phyloP scores from a whole-genome alignment of 2,329 filamentous ascomycete genomes.

The Lasiodiplodia hormozganensis region DNA sequence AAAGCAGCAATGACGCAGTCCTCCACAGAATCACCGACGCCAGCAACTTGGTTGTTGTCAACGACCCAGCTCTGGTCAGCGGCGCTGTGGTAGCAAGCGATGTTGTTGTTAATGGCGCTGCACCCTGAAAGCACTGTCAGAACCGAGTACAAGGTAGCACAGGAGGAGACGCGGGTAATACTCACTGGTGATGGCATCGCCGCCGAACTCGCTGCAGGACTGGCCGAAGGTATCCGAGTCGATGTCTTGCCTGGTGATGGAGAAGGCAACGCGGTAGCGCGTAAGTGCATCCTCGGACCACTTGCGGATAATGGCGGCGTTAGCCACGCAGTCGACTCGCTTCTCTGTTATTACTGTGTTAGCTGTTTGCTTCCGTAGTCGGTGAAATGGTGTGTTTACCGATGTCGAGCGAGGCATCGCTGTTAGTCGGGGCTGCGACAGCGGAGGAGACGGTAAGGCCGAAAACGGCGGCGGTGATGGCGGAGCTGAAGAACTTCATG shows the following conservation, averaged over 20 bases:
- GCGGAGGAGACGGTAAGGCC: conserved; percentile 6
- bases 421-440: not conserved
- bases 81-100: conserved; percentile 11
- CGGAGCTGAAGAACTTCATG: conserved; percentile 1
- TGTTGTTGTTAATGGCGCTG: conserved; percentile 5
- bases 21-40: not conserved
- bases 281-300: not conserved
- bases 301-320: not conserved
- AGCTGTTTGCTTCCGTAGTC: not conserved
- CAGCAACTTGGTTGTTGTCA: conserved; percentile 4
- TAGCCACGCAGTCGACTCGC: conserved; percentile 8
- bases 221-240: not conserved
- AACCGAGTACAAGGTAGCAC: not conserved
- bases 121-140: not conserved
- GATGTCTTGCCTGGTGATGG: not conserved
- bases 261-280: conserved; percentile 14
- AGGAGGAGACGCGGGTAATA: not conserved
- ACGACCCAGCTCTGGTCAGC: not conserved
- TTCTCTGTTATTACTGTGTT: not conserved
- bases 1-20: not conserved
- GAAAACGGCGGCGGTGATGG: not conserved
- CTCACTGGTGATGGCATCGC: not conserved
- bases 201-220: not conserved
- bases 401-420: not conserved
- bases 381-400: not conserved